Conservation (phyloP, 1,284 basidiomycete species). For the Trichosporon sp. region DNA sequence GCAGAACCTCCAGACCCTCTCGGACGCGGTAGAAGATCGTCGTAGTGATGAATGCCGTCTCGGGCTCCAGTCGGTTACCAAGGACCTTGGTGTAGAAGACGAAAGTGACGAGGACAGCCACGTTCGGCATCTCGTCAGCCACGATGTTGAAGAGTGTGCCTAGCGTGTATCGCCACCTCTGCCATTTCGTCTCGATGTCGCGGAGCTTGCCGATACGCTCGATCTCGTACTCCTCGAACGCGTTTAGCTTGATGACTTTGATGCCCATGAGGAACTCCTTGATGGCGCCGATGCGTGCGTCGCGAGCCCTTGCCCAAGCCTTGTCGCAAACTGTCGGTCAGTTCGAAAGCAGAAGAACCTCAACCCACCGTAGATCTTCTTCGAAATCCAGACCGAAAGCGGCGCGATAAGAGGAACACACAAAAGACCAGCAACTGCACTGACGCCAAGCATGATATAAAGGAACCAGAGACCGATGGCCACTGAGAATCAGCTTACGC, state of each 20-base stretch:
- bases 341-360: background rate
- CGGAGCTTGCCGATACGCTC: slow-evolving; percentile 41
- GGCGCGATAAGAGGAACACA: slow-evolving; percentile 47
- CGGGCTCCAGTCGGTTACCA: slow-evolving; percentile 42
- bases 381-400: slow-evolving; percentile 39
- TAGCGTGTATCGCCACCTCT: slow-evolving; percentile 54
- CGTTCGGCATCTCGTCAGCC: slow-evolving; percentile 44
- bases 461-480: slow-evolving; percentile 46
- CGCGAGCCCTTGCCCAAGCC: slow-evolving; percentile 44
- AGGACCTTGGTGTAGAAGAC: slow-evolving; percentile 51
- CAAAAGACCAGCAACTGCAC: slow-evolving; percentile 49
- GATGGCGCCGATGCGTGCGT: slow-evolving; percentile 50
- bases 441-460: slow-evolving; percentile 52
- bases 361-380: slow-evolving; percentile 47
- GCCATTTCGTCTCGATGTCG: slow-evolving; percentile 51
- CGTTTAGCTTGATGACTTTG: slow-evolving; percentile 57
- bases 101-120: slow-evolving; percentile 50
- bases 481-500: slow-evolving; percentile 35
- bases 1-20: slow-evolving; percentile 43
- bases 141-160: slow-evolving; percentile 56
- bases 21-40: slow-evolving; percentile 43
- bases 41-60: slow-evolving; percentile 51
- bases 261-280: slow-evolving; percentile 53
- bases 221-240: slow-evolving; percentile 49
- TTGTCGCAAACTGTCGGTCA: slow-evolving; percentile 47